Conservation (phyloP, 1,284 basidiomycete species). For the Tilletia caries region DNA sequence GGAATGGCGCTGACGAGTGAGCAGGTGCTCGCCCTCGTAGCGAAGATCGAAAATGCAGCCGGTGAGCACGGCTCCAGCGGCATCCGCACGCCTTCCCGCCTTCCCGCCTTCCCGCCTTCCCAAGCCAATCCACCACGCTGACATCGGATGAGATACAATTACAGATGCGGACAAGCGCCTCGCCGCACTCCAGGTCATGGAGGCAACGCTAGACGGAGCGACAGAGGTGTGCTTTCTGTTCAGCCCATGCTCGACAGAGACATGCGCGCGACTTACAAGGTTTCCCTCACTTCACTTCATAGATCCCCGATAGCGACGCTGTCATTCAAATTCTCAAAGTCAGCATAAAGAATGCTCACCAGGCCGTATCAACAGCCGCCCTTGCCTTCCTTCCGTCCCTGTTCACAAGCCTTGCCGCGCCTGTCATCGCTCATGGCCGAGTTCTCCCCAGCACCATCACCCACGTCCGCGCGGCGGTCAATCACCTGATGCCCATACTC, state of each 20-base stretch:
- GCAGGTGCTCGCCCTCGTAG: background rate
- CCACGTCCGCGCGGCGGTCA: conserved; percentile 65
- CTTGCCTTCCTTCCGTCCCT: conserved; percentile 47
- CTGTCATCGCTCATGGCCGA: conserved; percentile 37
- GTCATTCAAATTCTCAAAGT: conserved; percentile 61
- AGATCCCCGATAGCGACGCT: conserved; percentile 33
- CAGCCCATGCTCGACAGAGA: too few species aligned
- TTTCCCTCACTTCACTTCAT: background rate
- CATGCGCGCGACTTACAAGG: too few species aligned
- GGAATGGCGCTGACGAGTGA: conserved; percentile 9
- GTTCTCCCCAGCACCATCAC: conserved; percentile 58
- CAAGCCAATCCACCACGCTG: too few species aligned
- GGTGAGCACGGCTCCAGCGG: background rate
- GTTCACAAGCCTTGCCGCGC: conserved; percentile 26
- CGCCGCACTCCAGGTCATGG: background rate
- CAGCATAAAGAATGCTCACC: conserved; percentile 73
- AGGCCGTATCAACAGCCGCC: conserved; percentile 61
- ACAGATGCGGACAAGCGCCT: conserved; percentile 12
- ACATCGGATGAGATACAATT: background rate
- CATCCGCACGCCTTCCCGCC: too few species aligned
- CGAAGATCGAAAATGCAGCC: conserved; percentile 1
- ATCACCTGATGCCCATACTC: conserved; percentile 69
- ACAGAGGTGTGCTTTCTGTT: background rate
- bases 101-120: too few species aligned
- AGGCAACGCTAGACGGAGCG: conserved; percentile 3